phyloP scores from a whole-genome alignment of 179 eudicot genomes.

The Actinidia polygama region DNA sequence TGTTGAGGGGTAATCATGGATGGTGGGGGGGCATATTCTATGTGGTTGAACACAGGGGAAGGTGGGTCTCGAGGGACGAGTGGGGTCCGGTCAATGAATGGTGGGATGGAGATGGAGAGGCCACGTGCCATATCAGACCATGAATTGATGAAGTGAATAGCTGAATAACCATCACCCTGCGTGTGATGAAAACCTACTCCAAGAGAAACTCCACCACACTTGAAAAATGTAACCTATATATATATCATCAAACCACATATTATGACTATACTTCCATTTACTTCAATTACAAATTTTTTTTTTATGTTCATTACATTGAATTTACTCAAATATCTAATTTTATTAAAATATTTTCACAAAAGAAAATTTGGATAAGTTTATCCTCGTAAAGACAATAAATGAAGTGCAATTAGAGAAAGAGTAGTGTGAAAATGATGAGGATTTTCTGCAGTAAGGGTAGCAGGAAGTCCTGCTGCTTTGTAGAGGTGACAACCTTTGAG shows the following conservation, averaged over 20 bases:
- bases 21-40: constrained; percentile 56
- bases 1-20: constrained; percentile 23
- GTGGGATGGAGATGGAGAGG: constrained; percentile 44
- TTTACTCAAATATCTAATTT: no score
- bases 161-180: constrained; percentile 50
- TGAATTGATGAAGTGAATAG: constrained; percentile 48
- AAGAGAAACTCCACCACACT: constrained; percentile 59
- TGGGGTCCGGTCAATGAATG: constrained; percentile 50
- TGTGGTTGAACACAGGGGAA: constrained; percentile 50
- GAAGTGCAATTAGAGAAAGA: neutral
- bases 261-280: no score
- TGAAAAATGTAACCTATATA: constrained; percentile 53
- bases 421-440: no score
- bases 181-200: constrained; percentile 62
- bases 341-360: no score
- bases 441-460: no score
- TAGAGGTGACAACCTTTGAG: no score
- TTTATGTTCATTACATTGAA: no score
- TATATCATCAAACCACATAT: neutral
- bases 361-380: no score
- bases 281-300: no score
- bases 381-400: no score
- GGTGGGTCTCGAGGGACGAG: constrained; percentile 55
- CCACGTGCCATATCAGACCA: constrained; percentile 72
- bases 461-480: no score